Percentiles rank a stretch among this genome's conserved stretches.
Conservation (phyloP, 108 stramenopile species). For the Epipyxis sp. region DNA sequence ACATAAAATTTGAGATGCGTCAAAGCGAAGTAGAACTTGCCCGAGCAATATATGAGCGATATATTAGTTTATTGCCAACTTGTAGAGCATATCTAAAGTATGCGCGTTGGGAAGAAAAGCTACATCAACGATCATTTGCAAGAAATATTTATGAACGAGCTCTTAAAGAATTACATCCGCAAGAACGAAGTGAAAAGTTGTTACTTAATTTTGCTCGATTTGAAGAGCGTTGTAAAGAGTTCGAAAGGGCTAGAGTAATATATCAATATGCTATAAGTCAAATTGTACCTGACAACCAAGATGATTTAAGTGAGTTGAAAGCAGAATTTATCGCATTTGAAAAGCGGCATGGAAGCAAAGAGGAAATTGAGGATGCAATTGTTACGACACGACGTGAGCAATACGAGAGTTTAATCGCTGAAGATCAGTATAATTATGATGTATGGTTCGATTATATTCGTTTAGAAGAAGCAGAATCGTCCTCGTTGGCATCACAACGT, state of each 20-base stretch:
- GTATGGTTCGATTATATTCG: constrained; percentile 95
- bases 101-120: constrained; percentile 97
- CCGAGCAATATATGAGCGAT: constrained; percentile 58
- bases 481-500: not conserved
- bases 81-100: constrained; percentile 81
- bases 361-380: constrained; percentile 82
- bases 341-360: constrained; percentile 88
- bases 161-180: constrained; percentile 80
- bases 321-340: constrained; percentile 77
- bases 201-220: constrained; percentile 78
- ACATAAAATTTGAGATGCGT: constrained; percentile 88
- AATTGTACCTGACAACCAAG: constrained; percentile 40
- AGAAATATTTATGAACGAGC: constrained; percentile 87
- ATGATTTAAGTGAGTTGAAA: constrained; percentile 52
- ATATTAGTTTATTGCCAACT: constrained; percentile 84
- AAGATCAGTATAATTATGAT: constrained; percentile 86
- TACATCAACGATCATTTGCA: constrained; percentile 70
- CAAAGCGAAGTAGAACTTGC: constrained; percentile 61
- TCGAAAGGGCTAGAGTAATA: constrained; percentile 90
- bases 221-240: constrained; percentile 88
- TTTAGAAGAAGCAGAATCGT: constrained; percentile 74
- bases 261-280: constrained; percentile 84
- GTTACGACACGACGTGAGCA: constrained; percentile 74
- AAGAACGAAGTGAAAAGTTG: constrained; percentile 73
- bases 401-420: constrained; percentile 70